These are phyloP conservation scores for Neurospora sp. DNA, from an alignment of 495 filamentous ascomycete genomes.

Conservation along the genomic window DNA sequence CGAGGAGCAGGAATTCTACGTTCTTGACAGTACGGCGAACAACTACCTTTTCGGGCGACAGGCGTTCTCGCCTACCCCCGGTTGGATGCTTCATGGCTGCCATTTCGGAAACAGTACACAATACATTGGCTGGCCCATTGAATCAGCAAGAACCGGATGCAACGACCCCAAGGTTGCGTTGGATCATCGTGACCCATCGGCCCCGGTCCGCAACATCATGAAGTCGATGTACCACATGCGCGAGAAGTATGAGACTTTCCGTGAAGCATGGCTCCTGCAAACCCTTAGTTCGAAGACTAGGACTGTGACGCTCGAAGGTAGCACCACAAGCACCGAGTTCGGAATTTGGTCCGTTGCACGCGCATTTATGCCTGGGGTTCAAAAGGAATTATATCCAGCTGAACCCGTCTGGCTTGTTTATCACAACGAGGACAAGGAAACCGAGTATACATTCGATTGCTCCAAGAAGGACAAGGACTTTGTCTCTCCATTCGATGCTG, in stretches of 20 bases:
- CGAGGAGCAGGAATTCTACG: constrained; percentile 61
- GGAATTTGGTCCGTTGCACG: constrained; percentile 46
- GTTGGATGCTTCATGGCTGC: constrained; percentile 63
- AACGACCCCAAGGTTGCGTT: constrained; percentile 61
- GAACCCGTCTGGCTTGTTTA: constrained; percentile 56
- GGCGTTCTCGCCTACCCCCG: constrained; percentile 52
- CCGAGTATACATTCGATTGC: constrained; percentile 55
- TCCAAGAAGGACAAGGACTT: constrained; percentile 31
- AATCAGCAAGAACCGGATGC: constrained; percentile 46
- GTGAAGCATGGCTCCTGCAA: constrained; percentile 49
- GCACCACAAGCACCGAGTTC: constrained; percentile 48
- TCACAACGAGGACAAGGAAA: constrained; percentile 50
- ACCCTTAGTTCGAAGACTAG: not conserved
- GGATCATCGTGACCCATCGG: constrained; percentile 45
- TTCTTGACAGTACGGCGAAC: constrained; percentile 53
- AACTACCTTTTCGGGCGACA: constrained; percentile 65
- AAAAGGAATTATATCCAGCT: constrained; percentile 54
- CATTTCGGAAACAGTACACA: constrained; percentile 43
- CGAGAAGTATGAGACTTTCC: constrained; percentile 44
- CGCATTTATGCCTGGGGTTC: constrained; percentile 27
- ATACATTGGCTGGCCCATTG: constrained; percentile 49
- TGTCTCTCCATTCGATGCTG: constrained; percentile 46
- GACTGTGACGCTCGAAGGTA: constrained; percentile 10
- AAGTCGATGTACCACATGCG: constrained; percentile 59
- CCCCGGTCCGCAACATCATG: constrained; percentile 42